A percentile compares a stretch with the other conserved stretches of the same genome.
Conservation (phyloP, 2,329 filamentous ascomycete genomes). For the Chaetomiaceae sp. region DNA sequence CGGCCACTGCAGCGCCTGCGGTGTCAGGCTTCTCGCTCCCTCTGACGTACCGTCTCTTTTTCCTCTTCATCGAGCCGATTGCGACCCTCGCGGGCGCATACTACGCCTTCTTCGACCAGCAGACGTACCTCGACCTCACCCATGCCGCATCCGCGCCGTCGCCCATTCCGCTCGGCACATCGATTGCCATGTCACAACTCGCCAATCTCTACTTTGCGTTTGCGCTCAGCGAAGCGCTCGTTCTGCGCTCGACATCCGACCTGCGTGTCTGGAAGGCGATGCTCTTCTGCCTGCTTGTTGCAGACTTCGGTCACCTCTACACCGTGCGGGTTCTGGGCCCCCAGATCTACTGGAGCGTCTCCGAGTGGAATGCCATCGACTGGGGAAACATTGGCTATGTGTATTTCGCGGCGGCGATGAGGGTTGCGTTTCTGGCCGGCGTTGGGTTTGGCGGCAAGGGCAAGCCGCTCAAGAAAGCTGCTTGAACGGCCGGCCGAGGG, state of each 20-base stretch:
- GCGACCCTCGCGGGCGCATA: slow-evolving; percentile 51
- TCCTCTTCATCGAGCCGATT: slow-evolving; percentile 65
- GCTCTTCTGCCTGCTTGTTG: slow-evolving; percentile 63
- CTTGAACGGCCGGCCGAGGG: slow-evolving; percentile 1
- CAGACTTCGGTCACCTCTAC: slow-evolving; percentile 73
- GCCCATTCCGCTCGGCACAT: slow-evolving; percentile 53
- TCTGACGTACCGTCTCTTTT: slow-evolving; percentile 64
- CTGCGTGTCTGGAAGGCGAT: slow-evolving; percentile 65
- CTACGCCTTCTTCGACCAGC: slow-evolving; percentile 47
- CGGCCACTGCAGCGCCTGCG: background rate
- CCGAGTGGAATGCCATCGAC: slow-evolving; percentile 62
- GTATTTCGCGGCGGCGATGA: slow-evolving; percentile 58
- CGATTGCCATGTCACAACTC: slow-evolving; percentile 67
- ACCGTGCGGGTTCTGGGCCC: slow-evolving; percentile 56
- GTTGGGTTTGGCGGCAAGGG: slow-evolving; percentile 43
- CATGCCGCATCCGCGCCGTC: slow-evolving; percentile 48
- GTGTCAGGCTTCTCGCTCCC: slow-evolving; percentile 47
- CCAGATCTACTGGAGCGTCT: slow-evolving; percentile 59
- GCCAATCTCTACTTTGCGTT: slow-evolving; percentile 76
- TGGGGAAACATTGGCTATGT: slow-evolving; percentile 68
- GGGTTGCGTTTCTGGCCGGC: slow-evolving; percentile 55
- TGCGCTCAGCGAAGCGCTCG: slow-evolving; percentile 70
- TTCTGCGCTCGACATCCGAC: slow-evolving; percentile 66
- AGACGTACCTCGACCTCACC: slow-evolving; percentile 60
- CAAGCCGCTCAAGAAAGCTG: slow-evolving; percentile 18